Conservation (phyloP, 179 eudicot species). For the Beta macrorhiza region DNA sequence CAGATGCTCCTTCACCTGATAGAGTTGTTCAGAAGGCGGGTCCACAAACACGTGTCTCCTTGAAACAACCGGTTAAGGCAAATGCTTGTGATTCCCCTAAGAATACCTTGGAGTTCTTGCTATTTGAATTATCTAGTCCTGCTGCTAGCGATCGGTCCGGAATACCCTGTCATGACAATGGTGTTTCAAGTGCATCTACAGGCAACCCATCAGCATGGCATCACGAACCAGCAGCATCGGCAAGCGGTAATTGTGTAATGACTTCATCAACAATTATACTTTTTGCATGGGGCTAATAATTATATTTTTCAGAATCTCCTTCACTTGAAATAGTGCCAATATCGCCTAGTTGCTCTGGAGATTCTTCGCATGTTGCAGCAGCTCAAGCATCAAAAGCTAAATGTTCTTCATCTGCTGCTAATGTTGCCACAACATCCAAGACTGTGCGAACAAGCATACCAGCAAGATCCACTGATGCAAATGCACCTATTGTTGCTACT, state of each 20-base stretch:
- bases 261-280: too few relatives aligned
- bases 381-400: conserved; percentile 19
- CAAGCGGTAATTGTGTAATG: background rate
- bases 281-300: too few relatives aligned
- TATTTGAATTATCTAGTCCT: conserved; percentile 34
- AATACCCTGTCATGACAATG: background rate
- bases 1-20: conserved; percentile 22
- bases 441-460: conserved; percentile 13
- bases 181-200: conserved; percentile 19
- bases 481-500: background rate
- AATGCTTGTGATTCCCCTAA: conserved; percentile 11
- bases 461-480: conserved; percentile 3
- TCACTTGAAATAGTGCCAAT: conserved; percentile 13
- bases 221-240: background rate
- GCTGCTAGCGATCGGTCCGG: conserved; percentile 5
- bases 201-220: conserved; percentile 5
- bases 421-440: conserved; percentile 14
- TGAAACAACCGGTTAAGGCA: conserved; percentile 21
- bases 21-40: conserved; percentile 3
- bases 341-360: conserved; percentile 5
- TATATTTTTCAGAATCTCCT: background rate
- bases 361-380: conserved; percentile 3
- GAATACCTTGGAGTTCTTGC: conserved; percentile 38
- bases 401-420: conserved; percentile 18
- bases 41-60: conserved; percentile 1